Percentiles rank a stretch among this genome's conserved stretches.
Evolutionary conservation across 208 protist species (phyloP).

Genomic region (Leishmania tropica): DNA sequence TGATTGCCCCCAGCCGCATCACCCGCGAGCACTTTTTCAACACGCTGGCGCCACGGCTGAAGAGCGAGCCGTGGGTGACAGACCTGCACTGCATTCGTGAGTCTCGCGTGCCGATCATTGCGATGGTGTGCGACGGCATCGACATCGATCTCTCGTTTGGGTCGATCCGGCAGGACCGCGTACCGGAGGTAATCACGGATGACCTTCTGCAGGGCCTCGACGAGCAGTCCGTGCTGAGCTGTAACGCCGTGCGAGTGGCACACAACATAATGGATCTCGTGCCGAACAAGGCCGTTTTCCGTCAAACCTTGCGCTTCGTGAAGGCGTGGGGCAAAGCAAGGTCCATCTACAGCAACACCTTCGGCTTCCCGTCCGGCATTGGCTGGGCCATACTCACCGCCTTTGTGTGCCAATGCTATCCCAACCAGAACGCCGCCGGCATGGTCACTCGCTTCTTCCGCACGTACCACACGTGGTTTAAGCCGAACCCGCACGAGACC

Average conservation of each 20-base stretch:
- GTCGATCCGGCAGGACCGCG: slow-evolving; percentile 80
- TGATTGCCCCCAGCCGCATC: slow-evolving; percentile 94
- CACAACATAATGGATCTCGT: slow-evolving; percentile 97
- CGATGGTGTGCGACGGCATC: slow-evolving; percentile 95
- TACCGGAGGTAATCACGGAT: slow-evolving; percentile 95
- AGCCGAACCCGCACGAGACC: slow-evolving; percentile 82
- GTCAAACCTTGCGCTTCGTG: slow-evolving; percentile 95
- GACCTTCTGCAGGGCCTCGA: slow-evolving; percentile 93
- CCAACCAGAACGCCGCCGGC: slow-evolving; percentile 92
- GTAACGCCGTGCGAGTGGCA: slow-evolving; percentile 97
- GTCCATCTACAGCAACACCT: slow-evolving; percentile 96
- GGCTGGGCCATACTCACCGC: slow-evolving; percentile 97
- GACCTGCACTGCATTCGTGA: slow-evolving; percentile 92
- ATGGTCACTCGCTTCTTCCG: slow-evolving; percentile 96
- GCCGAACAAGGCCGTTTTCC: slow-evolving; percentile 95
- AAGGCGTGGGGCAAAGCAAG: slow-evolving; percentile 97
- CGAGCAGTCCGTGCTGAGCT: slow-evolving; percentile 92
- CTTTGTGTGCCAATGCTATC: slow-evolving; percentile 98
- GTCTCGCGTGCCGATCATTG: slow-evolving; percentile 97
- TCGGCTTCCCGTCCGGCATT: slow-evolving; percentile 98
- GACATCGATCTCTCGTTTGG: slow-evolving; percentile 98
- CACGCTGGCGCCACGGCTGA: slow-evolving; percentile 81
- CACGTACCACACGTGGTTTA: slow-evolving; percentile 92
- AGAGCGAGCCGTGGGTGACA: slow-evolving; percentile 75
- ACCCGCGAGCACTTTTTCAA: slow-evolving; percentile 95